A percentile compares a stretch with the other conserved stretches of the same genome.
Evolutionary conservation across 2,329 filamentous ascomycete genomes (phyloP).

Genomic region (Helotiales sp.): DNA sequence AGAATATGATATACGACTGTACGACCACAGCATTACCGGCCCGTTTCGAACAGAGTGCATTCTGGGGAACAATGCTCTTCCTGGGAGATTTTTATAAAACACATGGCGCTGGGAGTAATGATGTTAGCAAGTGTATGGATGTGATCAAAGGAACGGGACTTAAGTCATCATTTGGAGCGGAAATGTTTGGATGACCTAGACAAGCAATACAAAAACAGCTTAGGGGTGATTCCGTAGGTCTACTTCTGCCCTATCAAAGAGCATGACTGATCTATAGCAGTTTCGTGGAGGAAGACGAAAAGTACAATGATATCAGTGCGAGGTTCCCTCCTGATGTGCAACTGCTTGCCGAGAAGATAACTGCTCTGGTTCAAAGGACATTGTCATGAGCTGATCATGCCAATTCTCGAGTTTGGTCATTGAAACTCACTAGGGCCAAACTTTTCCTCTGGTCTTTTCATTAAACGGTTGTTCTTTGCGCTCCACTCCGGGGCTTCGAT

Average conservation of each 20-base stretch:
- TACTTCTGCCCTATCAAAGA: background rate
- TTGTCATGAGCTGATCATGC: constrained; percentile 10
- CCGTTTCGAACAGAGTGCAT: constrained; percentile 55
- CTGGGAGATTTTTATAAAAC: constrained; percentile 63
- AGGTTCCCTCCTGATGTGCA: constrained; percentile 52
- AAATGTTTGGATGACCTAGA: constrained; percentile 49
- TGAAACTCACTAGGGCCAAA: no score
- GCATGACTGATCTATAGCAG: constrained; percentile 36
- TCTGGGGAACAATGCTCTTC: constrained; percentile 54
- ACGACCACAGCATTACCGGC: constrained; percentile 55
- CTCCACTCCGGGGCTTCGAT: no score
- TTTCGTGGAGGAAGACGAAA: constrained; percentile 54
- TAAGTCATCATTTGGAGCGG: constrained; percentile 44
- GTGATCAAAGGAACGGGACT: background rate
- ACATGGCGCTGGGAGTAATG: constrained; percentile 55
- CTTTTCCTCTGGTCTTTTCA: no score
- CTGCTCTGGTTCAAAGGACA: constrained; percentile 47
- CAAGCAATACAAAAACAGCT: constrained; percentile 52
- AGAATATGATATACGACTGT: constrained; percentile 53
- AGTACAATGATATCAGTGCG: constrained; percentile 56
- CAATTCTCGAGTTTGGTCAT: no score
- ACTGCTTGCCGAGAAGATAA: constrained; percentile 49
- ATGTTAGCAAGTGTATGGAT: no score
- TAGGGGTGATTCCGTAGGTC: constrained; percentile 51
- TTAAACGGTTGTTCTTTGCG: no score